These are phyloP conservation scores for Immersiella caudata DNA, from an alignment of 495 filamentous ascomycete genomes.

Conservation along the genomic window DNA sequence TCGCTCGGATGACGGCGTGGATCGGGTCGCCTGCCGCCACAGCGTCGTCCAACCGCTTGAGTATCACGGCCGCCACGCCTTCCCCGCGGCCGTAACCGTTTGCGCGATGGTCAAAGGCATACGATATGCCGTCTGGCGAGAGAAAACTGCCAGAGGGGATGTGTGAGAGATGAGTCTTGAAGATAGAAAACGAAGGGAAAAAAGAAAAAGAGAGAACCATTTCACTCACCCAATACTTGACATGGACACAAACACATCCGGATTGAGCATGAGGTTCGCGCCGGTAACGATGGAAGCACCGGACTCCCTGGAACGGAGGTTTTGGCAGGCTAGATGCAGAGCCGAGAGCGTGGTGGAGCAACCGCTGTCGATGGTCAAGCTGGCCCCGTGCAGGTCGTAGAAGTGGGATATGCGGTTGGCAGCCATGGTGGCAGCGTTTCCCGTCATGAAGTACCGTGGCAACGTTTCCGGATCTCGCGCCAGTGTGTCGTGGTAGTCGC, in stretches of 20 bases:
- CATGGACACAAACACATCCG: constrained; percentile 22
- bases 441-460: constrained; percentile 21
- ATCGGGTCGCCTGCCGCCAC: constrained; percentile 50
- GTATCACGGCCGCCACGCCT: constrained; percentile 47
- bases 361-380: constrained; percentile 55
- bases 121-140: too few species aligned
- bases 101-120: neutral
- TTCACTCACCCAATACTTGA: constrained; percentile 9
- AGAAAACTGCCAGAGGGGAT: too few species aligned
- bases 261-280: constrained; percentile 33
- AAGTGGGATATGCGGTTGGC: constrained; percentile 56
- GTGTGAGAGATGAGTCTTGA: too few species aligned
- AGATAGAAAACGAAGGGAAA: too few species aligned
- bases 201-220: too few species aligned
- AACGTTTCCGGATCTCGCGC: neutral
- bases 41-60: constrained; percentile 55
- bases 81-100: constrained; percentile 58
- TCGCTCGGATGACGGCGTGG: constrained; percentile 56
- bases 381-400: constrained; percentile 52
- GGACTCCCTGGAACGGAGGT: constrained; percentile 44
- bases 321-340: constrained; percentile 54
- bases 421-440: constrained; percentile 45
- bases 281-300: constrained; percentile 45
- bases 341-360: constrained; percentile 57
- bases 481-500: constrained; percentile 1